Conservation (phyloP, 1,139 yeast species). For the Debaryomyces sp. region DNA sequence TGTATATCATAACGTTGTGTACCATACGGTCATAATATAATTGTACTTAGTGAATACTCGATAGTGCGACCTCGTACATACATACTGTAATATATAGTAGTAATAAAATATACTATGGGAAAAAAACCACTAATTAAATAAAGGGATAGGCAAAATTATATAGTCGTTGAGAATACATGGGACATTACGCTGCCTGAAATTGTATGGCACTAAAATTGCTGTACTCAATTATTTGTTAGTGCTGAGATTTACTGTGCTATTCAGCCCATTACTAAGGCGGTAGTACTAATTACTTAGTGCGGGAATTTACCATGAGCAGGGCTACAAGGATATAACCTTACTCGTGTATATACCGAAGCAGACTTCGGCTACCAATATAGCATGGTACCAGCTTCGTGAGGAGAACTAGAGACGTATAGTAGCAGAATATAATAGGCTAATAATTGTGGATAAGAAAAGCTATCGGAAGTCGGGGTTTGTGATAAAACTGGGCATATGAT, state of each 20-base stretch:
- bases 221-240: slow-evolving; percentile 22
- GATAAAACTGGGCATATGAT: background rate
- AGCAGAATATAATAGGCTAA: background rate
- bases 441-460: background rate
- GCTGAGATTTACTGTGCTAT: slow-evolving; percentile 14
- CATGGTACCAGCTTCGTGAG: background rate
- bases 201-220: slow-evolving; percentile 12
- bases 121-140: slow-evolving; percentile 3
- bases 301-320: slow-evolving; percentile 10
- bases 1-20: background rate
- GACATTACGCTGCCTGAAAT: slow-evolving; percentile 5
- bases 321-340: background rate
- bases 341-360: background rate
- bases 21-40: background rate
- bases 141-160: slow-evolving; percentile 7
- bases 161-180: slow-evolving; percentile 4
- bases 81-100: slow-evolving; percentile 4
- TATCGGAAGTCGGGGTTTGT: background rate
- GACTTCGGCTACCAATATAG: background rate
- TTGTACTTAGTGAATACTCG: background rate
- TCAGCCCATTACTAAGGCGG: slow-evolving; percentile 5
- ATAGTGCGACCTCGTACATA: slow-evolving; percentile 7
- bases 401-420: background rate
- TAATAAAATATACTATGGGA: slow-evolving; percentile 6
- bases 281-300: slow-evolving; percentile 9